Evolutionary conservation across 352 stramenopile genomes (phyloP).

Genomic region (Phytopythium boreale): DNA sequence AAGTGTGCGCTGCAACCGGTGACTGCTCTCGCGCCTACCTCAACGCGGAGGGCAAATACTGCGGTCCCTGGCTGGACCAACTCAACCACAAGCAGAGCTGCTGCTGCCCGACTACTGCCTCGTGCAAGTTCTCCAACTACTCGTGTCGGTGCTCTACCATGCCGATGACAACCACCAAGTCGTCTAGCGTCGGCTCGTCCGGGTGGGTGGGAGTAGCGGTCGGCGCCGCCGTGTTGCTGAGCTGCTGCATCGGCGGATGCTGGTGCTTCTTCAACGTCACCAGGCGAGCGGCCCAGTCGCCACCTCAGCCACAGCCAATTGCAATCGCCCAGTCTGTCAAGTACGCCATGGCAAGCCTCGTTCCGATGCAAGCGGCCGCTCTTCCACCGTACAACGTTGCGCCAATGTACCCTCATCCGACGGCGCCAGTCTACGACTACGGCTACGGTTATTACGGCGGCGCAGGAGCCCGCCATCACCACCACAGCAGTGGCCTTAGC

Average conservation of each 20-base stretch:
- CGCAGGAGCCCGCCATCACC: neutral
- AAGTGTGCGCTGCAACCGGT: constrained; percentile 16
- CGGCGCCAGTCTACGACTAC: constrained; percentile 13
- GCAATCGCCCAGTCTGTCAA: constrained; percentile 11
- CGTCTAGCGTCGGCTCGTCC: constrained; percentile 11
- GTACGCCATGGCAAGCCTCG: neutral
- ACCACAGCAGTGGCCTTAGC: constrained; percentile 1
- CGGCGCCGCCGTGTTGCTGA: constrained; percentile 13
- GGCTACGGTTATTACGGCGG: constrained; percentile 10
- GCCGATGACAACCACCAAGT: neutral
- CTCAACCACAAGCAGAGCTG: constrained; percentile 23
- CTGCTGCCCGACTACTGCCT: constrained; percentile 25
- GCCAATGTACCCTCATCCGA: neutral
- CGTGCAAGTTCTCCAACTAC: constrained; percentile 26
- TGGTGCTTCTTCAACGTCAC: constrained; percentile 11
- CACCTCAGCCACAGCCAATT: constrained; percentile 14
- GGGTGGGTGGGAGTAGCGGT: constrained; percentile 14
- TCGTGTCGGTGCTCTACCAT: constrained; percentile 19
- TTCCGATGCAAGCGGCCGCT: neutral
- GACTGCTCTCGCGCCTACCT: constrained; percentile 29
- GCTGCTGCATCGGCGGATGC: constrained; percentile 22
- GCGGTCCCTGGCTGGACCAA: constrained; percentile 27
- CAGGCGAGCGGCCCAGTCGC: constrained; percentile 14
- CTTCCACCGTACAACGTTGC: neutral
- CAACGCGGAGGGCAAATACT: constrained; percentile 21